phyloP scores from a whole-genome alignment of 495 filamentous ascomycete genomes.

The Penicillium parvum region DNA sequence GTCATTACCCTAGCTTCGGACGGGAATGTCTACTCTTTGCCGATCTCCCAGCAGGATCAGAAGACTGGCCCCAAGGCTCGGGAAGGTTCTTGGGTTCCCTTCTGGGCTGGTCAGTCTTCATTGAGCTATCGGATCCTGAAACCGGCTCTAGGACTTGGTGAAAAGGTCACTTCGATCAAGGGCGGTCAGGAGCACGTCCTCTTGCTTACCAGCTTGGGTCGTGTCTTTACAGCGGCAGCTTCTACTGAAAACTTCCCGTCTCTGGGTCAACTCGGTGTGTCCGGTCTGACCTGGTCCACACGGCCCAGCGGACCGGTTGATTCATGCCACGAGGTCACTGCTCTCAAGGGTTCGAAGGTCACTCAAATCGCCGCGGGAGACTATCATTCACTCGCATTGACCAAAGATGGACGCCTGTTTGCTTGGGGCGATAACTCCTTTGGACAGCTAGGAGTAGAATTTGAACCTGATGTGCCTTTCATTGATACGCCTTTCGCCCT shows the following conservation, averaged over 20 bases:
- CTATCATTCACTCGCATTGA: slow-evolving; percentile 76
- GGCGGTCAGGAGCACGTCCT: slow-evolving; percentile 81
- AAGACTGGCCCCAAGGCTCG: slow-evolving; percentile 52
- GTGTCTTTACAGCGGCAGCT: slow-evolving; percentile 79
- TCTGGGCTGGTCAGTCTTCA: slow-evolving; percentile 54
- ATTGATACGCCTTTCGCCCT: slow-evolving; percentile 67
- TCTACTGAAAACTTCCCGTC: slow-evolving; percentile 73
- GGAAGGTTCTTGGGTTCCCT: slow-evolving; percentile 71
- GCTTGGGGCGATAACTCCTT: slow-evolving; percentile 85
- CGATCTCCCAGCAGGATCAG: slow-evolving; percentile 72
- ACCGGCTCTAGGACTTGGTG: slow-evolving; percentile 66
- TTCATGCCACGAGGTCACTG: slow-evolving; percentile 67
- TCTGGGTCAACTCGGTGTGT: slow-evolving; percentile 81
- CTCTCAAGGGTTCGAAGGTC: slow-evolving; percentile 60
- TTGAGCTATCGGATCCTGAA: slow-evolving; percentile 69
- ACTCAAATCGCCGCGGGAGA: slow-evolving; percentile 76
- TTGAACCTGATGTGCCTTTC: slow-evolving; percentile 52
- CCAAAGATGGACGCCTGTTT: slow-evolving; percentile 72
- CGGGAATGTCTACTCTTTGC: slow-evolving; percentile 83
- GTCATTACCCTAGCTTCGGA: slow-evolving; percentile 72
- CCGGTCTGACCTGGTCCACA: slow-evolving; percentile 73
- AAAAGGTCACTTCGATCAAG: slow-evolving; percentile 68
- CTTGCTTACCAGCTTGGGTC: slow-evolving; percentile 77
- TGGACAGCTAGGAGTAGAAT: slow-evolving; percentile 80
- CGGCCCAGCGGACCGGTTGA: slow-evolving; percentile 77